A percentile compares a stretch with the other conserved stretches of the same genome.
Evolutionary conservation across 2,329 filamentous ascomycete genomes (phyloP).

Genomic region (Stemphylium lycopersici): DNA sequence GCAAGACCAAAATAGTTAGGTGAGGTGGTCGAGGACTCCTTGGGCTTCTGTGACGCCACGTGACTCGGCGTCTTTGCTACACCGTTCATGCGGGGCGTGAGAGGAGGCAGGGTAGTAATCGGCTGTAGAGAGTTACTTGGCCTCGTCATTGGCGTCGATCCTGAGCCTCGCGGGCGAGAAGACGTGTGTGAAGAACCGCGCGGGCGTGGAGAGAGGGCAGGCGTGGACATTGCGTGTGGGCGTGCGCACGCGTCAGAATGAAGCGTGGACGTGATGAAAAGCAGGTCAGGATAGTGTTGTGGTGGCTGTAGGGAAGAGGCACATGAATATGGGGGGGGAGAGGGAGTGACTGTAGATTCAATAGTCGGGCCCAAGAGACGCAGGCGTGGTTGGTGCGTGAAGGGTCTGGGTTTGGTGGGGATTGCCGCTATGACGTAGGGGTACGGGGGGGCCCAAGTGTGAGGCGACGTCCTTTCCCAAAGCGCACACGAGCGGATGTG

Average conservation of each 20-base stretch:
- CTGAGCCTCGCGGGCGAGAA: conserved; percentile 28
- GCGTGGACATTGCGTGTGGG: conserved; percentile 41
- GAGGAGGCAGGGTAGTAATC: conserved; percentile 29
- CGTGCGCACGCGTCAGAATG: conserved; percentile 14
- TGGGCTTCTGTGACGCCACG: conserved; percentile 28
- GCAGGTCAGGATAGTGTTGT: conserved; percentile 10
- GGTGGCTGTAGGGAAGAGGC: conserved; percentile 20
- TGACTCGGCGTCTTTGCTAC: conserved; percentile 42
- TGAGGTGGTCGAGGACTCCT: conserved; percentile 58
- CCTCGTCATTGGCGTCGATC: conserved; percentile 40
- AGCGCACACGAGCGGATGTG: conserved; percentile 6
- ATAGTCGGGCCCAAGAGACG: background rate
- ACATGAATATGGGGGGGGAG: conserved; percentile 32
- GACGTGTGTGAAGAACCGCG: conserved; percentile 37
- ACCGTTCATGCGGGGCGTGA: conserved; percentile 42
- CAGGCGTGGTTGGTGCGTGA: conserved; percentile 12
- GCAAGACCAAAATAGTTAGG: conserved; percentile 88
- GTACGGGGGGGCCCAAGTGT: background rate
- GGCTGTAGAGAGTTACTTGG: conserved; percentile 36
- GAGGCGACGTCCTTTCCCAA: conserved; percentile 7
- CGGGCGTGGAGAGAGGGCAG: conserved; percentile 41
- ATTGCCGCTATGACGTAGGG: conserved; percentile 17
- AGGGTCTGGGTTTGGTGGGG: conserved; percentile 14
- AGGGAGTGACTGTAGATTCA: background rate
- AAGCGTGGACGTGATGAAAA: conserved; percentile 18